Conservation (phyloP, 345 rosid genomes). For the Eucalyptus tenuipes region DNA sequence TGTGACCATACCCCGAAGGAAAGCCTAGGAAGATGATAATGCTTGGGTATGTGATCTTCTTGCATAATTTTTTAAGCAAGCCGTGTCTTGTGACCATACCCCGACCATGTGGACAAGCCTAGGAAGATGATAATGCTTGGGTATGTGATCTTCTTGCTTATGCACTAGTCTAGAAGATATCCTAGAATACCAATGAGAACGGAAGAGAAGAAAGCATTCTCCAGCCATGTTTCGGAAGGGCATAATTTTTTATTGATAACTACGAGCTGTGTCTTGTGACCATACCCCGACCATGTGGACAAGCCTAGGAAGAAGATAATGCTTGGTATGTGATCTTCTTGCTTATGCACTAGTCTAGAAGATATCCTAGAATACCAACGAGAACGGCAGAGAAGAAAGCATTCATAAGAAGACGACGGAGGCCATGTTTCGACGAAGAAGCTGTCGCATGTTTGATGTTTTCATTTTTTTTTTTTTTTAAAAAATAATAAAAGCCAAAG, state of each 20-base stretch:
- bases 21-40: background rate
- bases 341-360: background rate
- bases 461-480: too few relatives aligned
- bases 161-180: background rate
- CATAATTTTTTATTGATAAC: background rate
- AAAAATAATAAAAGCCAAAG: too few relatives aligned
- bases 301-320: background rate
- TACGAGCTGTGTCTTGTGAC: background rate
- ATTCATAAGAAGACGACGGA: background rate
- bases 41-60: background rate
- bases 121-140: background rate
- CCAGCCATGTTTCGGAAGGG: background rate
- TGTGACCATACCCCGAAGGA: background rate
- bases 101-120: background rate
- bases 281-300: background rate
- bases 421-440: background rate
- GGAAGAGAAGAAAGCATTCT: background rate
- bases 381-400: background rate
- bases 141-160: background rate
- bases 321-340: background rate
- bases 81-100: background rate
- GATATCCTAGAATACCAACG: background rate
- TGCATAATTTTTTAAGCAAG: background rate
- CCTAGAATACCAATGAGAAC: background rate
- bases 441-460: background rate